Base-by-base conservation (phyloP, 1,284 basidiomycete genomes). In the Cryptococcus deneoformans region DNA sequence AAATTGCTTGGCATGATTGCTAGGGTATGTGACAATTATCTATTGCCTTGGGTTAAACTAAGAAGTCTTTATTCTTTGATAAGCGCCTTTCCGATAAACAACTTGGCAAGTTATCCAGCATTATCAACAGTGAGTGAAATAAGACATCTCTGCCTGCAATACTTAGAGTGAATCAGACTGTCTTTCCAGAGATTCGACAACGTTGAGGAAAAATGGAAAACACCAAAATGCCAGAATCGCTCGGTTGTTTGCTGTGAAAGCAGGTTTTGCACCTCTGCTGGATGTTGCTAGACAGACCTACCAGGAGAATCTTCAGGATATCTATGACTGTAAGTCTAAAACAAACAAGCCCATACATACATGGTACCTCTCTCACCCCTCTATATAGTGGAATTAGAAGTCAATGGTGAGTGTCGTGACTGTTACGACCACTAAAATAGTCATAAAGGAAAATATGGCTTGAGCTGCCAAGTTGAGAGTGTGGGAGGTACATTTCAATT, bases 281-380 rank as follows among this genome's bases (percentile, higher is more conserved):
- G 93, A 97, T 63, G 89, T 97, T 3, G 94, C 93, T 0, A 84
- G 94, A 7, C 88, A 91, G 70, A 94, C 93, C 0, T 92, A 88
- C 79, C 89, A 88, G 66, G 93, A 96, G 72, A 94, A 94, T 63
- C 82, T 92, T 14, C 83, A 85, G 2, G 92, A 96, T 67, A 91
- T 94, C 50, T 44, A 56, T 12, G 53, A 59, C 8, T 45, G 66
- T 67, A 29, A 52, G 66, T 59, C 16, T 16, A 16, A 5, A 9
- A 44, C 10, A 40, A 40, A 29, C 34, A 20, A 29, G 29, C 43
- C 10, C 38, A 29, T 8, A 16, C 6, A 48, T 48, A 9, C 20
- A 29, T 7, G 14, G 43, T 44, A 0, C 29, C 5, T 29, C 5
- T 44, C n/a, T n/a, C 1, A 8, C 2, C 14, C 11, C 14, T 12